Percentiles rank a stretch among this genome's conserved stretches.
These are phyloP conservation scores for Excoecaria agallocha DNA, from an alignment of 345 rosid species.

Conservation along the genomic window DNA sequence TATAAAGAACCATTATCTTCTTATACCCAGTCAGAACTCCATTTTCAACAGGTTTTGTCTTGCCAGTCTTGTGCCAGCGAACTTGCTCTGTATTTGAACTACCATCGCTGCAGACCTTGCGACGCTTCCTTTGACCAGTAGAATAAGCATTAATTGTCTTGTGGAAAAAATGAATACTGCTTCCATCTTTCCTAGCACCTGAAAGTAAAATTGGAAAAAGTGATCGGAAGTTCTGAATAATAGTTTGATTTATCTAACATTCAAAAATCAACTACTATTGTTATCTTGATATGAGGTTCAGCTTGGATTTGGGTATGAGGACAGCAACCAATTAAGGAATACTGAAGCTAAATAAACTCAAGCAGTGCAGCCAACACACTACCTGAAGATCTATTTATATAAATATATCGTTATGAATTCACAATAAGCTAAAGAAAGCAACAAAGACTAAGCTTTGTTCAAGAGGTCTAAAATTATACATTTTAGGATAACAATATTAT, in stretches of 20 bases:
- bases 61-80: constrained; percentile 99
- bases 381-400: neutral
- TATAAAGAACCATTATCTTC: constrained; percentile 93
- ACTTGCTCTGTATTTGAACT: constrained; percentile 49
- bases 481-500: neutral
- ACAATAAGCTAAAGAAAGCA: neutral
- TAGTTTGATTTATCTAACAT: neutral
- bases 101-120: constrained; percentile 57
- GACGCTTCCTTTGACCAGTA: constrained; percentile 89
- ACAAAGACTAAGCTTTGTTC: neutral
- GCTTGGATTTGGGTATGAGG: neutral
- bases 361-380: neutral
- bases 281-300: neutral
- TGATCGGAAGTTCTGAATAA: neutral
- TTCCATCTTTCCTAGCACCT: constrained; percentile 91
- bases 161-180: constrained; percentile 71
- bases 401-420: neutral
- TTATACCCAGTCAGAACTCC: constrained; percentile 74
- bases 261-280: neutral
- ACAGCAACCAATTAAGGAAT: neutral
- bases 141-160: constrained; percentile 78
- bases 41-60: constrained; percentile 61
- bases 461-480: neutral
- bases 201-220: constrained; percentile 11
- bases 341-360: neutral